Base-by-base conservation (phyloP, 345 rosid species). In the Eutrema heterophyllum region DNA sequence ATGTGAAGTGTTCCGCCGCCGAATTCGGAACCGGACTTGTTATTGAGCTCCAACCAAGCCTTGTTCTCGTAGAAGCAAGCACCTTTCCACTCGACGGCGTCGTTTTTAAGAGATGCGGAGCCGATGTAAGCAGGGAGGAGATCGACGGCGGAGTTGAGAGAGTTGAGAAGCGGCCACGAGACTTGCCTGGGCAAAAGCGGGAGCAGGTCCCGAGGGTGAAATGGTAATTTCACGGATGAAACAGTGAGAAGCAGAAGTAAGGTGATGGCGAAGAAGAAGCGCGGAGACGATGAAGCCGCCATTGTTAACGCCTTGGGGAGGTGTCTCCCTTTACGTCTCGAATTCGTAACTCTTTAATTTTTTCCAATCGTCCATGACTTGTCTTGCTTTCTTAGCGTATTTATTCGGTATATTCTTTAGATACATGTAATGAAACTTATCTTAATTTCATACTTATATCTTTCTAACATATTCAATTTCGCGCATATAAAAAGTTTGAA, bases 1-100 rank as follows among this genome's bases (percentile, higher is more conserved):
- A 94, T 72, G 72, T 91, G 97, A 72, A 95, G 90, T 29, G 97
- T 90, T 1, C 99, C 97, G 3, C 99, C 97, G 13, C 99, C 97
- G 27, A 88, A 91, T 64, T 88, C 81, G 60, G 84, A 77, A 18
- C 89, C 97, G 32, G 84, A 84, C 76, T 91, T 84, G 71, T 91
- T 93, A 67, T 91, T 88, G 74, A 95, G 87, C 88, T 95, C 97
- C 75, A 95, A 81, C 99, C 96, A 87, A 36, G 97, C 97, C 12
- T 48, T 70, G 81, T 84, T 89, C 51, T 89, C 24, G 64, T 84
- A 87, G 53, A 95, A 95, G 80, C 99, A 95, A 10, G 99, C 95
- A 39, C 99, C 97, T 68, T 92, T 94, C 98, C 98, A 94, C 57
- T 76, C 73, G 0, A 82, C 81, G 43, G 76, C 58, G 66, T 41